Percentiles rank a stretch among this genome's conserved stretches.
phyloP scores from a whole-genome alignment of 257 asterid species.

The Rhazya stricta region DNA sequence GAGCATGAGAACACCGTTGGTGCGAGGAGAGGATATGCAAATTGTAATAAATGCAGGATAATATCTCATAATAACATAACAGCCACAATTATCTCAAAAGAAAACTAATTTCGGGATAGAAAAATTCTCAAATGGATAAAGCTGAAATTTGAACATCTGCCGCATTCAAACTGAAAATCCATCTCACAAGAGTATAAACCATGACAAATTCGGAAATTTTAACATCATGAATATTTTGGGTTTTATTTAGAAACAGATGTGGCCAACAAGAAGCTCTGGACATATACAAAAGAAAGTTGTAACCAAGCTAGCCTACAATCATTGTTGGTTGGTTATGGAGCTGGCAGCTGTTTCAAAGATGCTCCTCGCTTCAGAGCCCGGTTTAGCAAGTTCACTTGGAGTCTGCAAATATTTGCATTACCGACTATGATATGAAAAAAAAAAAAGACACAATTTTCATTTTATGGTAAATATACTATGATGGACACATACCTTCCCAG shows the following conservation, averaged over 20 bases:
- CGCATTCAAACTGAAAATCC: background rate
- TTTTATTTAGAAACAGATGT: background rate
- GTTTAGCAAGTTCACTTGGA: conserved; percentile 66
- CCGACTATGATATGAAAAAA: no score
- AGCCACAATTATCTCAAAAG: background rate
- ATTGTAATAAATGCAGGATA: no score
- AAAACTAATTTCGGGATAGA: background rate
- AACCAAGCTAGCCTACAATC: conserved; percentile 11
- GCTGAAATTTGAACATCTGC: background rate
- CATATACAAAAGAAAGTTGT: background rate
- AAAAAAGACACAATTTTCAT: no score
- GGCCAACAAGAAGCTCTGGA: no score
- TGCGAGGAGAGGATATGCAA: no score
- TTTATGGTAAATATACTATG: no score
- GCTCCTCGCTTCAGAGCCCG: conserved; percentile 53
- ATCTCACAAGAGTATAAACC: background rate
- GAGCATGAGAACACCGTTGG: no score
- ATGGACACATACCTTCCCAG: conserved; percentile 50
- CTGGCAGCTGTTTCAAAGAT: conserved; percentile 47
- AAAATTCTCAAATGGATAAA: background rate
- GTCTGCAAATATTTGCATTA: conserved; percentile 36
- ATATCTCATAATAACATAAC: background rate
- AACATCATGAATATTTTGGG: background rate
- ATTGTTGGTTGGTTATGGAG: conserved; percentile 15
- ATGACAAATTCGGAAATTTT: background rate